Evolutionary conservation across 306 rosid species (phyloP).

Genomic region (Medicago ruthenica): DNA sequence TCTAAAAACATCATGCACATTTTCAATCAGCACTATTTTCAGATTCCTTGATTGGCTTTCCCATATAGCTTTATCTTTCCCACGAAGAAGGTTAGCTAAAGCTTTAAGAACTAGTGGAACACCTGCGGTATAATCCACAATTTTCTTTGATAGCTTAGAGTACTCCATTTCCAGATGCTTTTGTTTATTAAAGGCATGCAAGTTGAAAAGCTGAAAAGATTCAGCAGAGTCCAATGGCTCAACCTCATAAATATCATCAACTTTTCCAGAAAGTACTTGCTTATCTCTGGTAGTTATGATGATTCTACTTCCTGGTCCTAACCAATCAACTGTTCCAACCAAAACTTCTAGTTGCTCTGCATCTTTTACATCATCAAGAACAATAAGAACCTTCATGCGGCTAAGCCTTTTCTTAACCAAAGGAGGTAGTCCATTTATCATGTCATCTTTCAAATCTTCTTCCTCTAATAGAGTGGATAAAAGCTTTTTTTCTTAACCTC

Average conservation of each 20-base stretch:
- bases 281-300: background rate
- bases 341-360: conserved; percentile 17
- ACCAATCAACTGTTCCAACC: conserved; percentile 1
- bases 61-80: conserved; percentile 34
- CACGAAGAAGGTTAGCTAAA: conserved; percentile 31
- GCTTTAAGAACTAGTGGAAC: conserved; percentile 36
- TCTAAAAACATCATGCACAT: conserved; percentile 8
- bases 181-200: conserved; percentile 24
- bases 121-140: conserved; percentile 25
- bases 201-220: conserved; percentile 26
- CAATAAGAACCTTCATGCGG: conserved; percentile 3
- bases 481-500: conserved; percentile 18
- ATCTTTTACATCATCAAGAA: background rate
- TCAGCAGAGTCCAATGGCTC: background rate
- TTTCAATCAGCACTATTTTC: background rate
- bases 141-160: background rate
- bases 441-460: conserved; percentile 8
- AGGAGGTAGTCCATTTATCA: background rate
- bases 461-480: conserved; percentile 6
- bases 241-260: conserved; percentile 7
- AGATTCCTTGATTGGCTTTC: conserved; percentile 27
- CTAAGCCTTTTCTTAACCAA: background rate
- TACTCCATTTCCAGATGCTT: background rate
- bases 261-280: background rate
- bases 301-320: background rate